phyloP scores from a whole-genome alignment of 2,329 filamentous ascomycete species.

The Colletotrichum sp. region DNA sequence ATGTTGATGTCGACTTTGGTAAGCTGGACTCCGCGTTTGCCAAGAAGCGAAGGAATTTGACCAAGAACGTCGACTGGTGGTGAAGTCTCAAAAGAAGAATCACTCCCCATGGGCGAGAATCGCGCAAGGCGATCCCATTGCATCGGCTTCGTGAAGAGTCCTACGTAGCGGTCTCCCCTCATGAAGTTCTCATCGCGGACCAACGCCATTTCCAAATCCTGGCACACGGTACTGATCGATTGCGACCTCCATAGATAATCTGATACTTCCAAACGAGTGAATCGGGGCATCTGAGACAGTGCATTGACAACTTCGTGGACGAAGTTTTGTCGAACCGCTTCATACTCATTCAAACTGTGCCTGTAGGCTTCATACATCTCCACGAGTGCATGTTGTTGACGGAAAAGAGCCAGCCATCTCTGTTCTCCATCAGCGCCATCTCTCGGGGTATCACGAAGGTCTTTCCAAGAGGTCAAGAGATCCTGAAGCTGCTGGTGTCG shows the following conservation, averaged over 20 bases:
- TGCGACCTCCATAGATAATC: background rate
- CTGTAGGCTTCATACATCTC: background rate
- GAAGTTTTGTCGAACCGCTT: background rate
- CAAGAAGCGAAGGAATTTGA: rapidly evolving
- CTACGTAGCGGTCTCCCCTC: rapidly evolving
- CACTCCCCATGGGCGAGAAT: rapidly evolving
- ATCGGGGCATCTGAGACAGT: rapidly evolving
- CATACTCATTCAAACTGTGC: rapidly evolving
- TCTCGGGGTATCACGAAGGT: rapidly evolving
- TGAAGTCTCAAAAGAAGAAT: background rate
- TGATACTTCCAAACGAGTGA: background rate
- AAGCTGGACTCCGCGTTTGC: background rate
- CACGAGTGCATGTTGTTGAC: background rate
- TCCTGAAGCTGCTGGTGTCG: too few species aligned
- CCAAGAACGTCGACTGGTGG: rapidly evolving
- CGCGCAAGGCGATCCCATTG: background rate
- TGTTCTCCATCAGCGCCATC: background rate
- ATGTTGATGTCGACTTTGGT: background rate
- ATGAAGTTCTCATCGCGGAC: rapidly evolving
- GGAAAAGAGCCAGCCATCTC: background rate
- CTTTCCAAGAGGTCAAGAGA: background rate
- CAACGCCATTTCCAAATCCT: background rate
- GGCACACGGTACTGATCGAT: rapidly evolving
- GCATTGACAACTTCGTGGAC: background rate
- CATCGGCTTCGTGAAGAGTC: background rate